Evolutionary conservation across 208 protist species (phyloP).

Genomic region (Crithidia bombi): DNA sequence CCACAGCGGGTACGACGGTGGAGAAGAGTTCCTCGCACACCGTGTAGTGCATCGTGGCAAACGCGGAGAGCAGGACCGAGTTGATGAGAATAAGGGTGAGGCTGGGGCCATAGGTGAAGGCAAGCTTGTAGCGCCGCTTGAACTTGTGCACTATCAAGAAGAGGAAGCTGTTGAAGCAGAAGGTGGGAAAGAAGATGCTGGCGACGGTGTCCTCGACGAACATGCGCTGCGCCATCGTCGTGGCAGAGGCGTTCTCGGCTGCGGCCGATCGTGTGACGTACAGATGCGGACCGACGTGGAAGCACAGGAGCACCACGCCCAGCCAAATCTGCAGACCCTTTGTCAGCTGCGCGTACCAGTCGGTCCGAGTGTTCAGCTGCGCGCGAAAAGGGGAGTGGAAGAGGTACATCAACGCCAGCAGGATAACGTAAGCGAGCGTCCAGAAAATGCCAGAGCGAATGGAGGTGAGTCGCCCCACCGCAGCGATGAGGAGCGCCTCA

Average conservation of each 20-base stretch:
- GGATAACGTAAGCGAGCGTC: slow-evolving; percentile 52
- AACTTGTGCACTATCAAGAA: slow-evolving; percentile 76
- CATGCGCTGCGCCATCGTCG: slow-evolving; percentile 6
- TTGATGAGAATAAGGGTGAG: slow-evolving; percentile 66
- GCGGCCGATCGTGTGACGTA: slow-evolving; percentile 20
- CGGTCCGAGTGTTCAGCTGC: slow-evolving; percentile 43
- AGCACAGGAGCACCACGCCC: slow-evolving; percentile 51
- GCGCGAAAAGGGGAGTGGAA: slow-evolving; percentile 83
- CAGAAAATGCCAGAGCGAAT: slow-evolving; percentile 39
- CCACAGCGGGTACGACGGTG: slow-evolving; percentile 9
- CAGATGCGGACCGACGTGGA: slow-evolving; percentile 61
- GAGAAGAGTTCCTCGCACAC: slow-evolving; percentile 49
- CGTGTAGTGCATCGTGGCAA: slow-evolving; percentile 70
- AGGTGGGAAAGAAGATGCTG: slow-evolving; percentile 77
- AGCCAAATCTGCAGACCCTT: slow-evolving; percentile 81
- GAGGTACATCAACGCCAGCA: slow-evolving; percentile 69
- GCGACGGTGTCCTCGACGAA: slow-evolving; percentile 36
- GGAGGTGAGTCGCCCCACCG: slow-evolving; percentile 18
- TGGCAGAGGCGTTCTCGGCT: background rate
- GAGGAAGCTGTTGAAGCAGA: slow-evolving; percentile 49
- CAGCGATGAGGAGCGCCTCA: slow-evolving; percentile 12
- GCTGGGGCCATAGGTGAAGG: slow-evolving; percentile 72
- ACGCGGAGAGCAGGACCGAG: slow-evolving; percentile 66
- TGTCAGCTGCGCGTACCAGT: slow-evolving; percentile 72
- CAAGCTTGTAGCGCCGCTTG: slow-evolving; percentile 60